phyloP scores from a whole-genome alignment of 805 yeast species.

The Jamesozyma gamospora region DNA sequence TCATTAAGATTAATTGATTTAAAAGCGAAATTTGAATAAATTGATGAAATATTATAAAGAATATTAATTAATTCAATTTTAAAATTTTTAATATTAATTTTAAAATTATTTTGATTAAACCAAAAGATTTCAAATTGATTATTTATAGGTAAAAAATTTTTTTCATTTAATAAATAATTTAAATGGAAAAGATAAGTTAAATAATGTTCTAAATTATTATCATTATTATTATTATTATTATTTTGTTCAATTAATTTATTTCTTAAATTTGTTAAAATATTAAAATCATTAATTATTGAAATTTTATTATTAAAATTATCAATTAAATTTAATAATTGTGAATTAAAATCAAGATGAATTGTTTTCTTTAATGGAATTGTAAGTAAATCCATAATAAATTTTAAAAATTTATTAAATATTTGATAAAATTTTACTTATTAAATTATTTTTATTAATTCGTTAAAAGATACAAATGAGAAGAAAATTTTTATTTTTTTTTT shows the following conservation, averaged over 20 bases:
- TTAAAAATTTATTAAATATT: too few species aligned
- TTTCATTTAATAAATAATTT: too few species aligned
- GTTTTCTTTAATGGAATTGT: conserved; percentile 45
- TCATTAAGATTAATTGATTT: too few species aligned
- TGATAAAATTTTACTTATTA: too few species aligned
- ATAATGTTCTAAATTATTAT: too few species aligned
- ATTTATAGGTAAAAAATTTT: too few species aligned
- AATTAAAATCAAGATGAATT: conserved; percentile 32
- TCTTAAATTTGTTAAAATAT: conserved; percentile 37
- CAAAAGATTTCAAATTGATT: not conserved
- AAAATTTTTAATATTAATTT: conserved; percentile 38
- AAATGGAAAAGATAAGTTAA: not conserved
- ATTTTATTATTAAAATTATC: conserved; percentile 36
- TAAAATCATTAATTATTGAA: conserved; percentile 35
- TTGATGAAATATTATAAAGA: too few species aligned
- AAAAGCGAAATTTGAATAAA: too few species aligned
- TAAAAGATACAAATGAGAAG: too few species aligned
- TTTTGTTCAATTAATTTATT: conserved; percentile 29
- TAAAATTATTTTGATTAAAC: conserved; percentile 7
- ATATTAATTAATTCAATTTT: conserved; percentile 40
- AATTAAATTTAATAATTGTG: conserved; percentile 35
- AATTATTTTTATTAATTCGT: too few species aligned
- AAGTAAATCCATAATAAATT: conserved; percentile 38
- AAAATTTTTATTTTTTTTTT: too few species aligned
- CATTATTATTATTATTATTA: too few species aligned